Evolutionary conservation across 108 stramenopile species (phyloP), one percentile per base, ranked within the genome.

Genomic region (Poteriospumella lacustris): DNA sequence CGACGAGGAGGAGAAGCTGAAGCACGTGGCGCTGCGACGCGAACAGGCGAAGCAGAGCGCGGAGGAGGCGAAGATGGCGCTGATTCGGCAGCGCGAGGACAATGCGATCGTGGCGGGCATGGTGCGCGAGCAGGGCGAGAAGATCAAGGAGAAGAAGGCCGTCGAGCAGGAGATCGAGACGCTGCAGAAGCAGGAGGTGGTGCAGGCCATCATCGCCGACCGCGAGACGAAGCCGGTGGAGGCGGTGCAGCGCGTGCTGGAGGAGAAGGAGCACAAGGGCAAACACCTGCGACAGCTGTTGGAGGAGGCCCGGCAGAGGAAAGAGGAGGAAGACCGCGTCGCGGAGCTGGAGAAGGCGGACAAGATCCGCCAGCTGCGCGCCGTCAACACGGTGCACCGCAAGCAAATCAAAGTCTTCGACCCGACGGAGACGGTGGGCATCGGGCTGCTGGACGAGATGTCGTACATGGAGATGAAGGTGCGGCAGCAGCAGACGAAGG

Each of bases 371-470:
- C 76, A 47, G 2, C 75, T 86, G 33, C 76, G 78, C n/a, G 83
- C 85, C 24, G 34, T 78, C 2, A 79, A 86, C 31, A 78, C 60
- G n/a, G 86, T 87, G 19, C 87, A 88, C 58, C 59, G 59, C 59
- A 29, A 33, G 29, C 59, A 82, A 41, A 73, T 87, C 3, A 85
- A 82, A 69, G 78, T 85, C 5, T 89, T 89, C 72, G 87, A 89
- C 64, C 88, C 89, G 1, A 87, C 89, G 15, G 77, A 86, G 44
- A 79, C 82, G 58, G 68, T 68, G 15, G 88, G 89, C 0, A 41
- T 82, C 15, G 86, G 84, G 0, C 43, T 89, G 34, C 80, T 89
- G 43, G 83, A 84, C 33, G 87, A 88, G 70, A 89, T 89, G 89
- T 81, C 79, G 41, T 83, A 88, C 9, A 73, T 84, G 0, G 89